Evolutionary conservation across 2,329 filamentous ascomycete species (phyloP).

Genomic region (Aureobasidium sp.): DNA sequence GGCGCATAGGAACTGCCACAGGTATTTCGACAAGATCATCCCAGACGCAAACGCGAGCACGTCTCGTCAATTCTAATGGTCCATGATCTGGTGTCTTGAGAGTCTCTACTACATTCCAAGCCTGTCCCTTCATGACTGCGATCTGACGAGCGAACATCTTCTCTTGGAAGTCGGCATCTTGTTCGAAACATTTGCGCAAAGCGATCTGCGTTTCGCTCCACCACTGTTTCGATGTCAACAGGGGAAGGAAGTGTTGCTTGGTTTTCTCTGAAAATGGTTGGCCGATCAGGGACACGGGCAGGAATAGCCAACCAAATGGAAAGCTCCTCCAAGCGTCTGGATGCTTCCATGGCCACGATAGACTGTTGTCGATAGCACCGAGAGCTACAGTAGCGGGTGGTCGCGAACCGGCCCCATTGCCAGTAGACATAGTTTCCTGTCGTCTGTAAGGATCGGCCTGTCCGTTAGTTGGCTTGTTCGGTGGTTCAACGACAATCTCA

Average conservation of each 20-base stretch:
- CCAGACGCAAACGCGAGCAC: slow-evolving; percentile 92
- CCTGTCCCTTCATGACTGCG: slow-evolving; percentile 97
- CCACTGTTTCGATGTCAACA: slow-evolving; percentile 91
- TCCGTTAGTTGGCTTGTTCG: slow-evolving; percentile 46
- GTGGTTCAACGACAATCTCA: slow-evolving; percentile 80
- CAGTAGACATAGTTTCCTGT: slow-evolving; percentile 78
- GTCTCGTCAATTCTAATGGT: slow-evolving; percentile 82
- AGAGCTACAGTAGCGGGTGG: slow-evolving; percentile 41
- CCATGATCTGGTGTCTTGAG: slow-evolving; percentile 89
- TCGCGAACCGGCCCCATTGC: slow-evolving; percentile 41
- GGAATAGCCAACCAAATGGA: slow-evolving; percentile 96
- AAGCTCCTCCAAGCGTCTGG: slow-evolving; percentile 89
- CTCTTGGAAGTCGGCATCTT: slow-evolving; percentile 94
- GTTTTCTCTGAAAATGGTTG: slow-evolving; percentile 93
- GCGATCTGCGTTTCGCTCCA: slow-evolving; percentile 91
- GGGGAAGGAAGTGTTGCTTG: slow-evolving; percentile 86
- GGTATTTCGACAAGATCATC: slow-evolving; percentile 96
- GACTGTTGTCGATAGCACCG: slow-evolving; percentile 93
- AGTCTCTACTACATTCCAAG: slow-evolving; percentile 98
- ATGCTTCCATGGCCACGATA: slow-evolving; percentile 99
- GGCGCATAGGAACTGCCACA: slow-evolving; percentile 82
- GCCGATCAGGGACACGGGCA: slow-evolving; percentile 92
- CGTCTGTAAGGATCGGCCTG: slow-evolving; percentile 32
- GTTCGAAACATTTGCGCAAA: slow-evolving; percentile 77
- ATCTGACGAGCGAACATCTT: slow-evolving; percentile 99